Base-by-base conservation (phyloP, 371 early-diverging fungal genomes). In the Syncephalastrum monosporum region DNA sequence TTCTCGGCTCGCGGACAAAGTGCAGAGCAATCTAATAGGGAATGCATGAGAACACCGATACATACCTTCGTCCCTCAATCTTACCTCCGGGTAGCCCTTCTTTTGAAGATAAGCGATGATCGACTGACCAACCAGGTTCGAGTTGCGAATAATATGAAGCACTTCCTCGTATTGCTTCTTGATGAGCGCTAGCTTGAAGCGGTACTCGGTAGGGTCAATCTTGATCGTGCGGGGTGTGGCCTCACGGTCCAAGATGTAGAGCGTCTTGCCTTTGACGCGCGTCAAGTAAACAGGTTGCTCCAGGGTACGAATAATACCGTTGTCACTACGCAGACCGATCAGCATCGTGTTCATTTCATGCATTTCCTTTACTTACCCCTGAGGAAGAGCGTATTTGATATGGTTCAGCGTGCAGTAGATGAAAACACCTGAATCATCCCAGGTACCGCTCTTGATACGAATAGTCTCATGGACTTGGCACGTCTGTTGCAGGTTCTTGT, bases 341-440 rank as follows among this genome's bases (percentile, higher is more conserved):
- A 1, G 21, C n/a, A 24, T 50, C 10, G 12, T 12, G 2, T 10
- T 33, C n/a, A 8, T 0, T 8, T 15, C 6, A 50, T 43, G 8
- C 27, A 17, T 38, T 48, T 10, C 13, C 1, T 50, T n/a, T 23
- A 56, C 78, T 63, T 79, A 89, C 84, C 96, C 95, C 56, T 95
- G 88, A 3, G 92, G 88, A 33, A 98, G 85, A n/a, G 91, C 90
- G 75, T 96, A 99, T 78, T 99, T 99, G 70, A 99, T 86, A 70
- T 99, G 99, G 78, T 97, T 98, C 58, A 95, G 84, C 6, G 99
- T 99, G 48, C 98, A 89, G 79, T 99, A 99, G 47, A 99, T 73
- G 57, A 99, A 90, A 10, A 96, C 88, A 29, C 94, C 93, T 24
- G 84, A 79, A 15, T 92, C 94, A 69, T 96, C 95, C 93, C 98